phyloP scores from a whole-genome alignment of 2,329 filamentous ascomycete genomes.

The Myriosclerotinia curreyana region DNA sequence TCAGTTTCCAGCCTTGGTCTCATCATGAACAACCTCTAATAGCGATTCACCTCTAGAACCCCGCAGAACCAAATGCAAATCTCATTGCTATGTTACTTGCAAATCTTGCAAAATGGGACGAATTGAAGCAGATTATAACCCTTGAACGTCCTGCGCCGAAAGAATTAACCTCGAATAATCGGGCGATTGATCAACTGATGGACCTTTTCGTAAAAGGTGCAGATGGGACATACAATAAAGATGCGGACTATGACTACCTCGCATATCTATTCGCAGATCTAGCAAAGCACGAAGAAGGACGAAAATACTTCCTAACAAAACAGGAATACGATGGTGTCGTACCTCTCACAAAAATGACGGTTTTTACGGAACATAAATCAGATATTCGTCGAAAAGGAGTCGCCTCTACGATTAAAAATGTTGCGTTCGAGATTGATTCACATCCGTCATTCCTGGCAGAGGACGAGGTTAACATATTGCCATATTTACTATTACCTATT shows the following conservation, averaged over 20 bases:
- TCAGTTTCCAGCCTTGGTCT: constrained; percentile 44
- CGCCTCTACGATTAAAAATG: constrained; percentile 93
- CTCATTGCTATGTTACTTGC: constrained; percentile 87
- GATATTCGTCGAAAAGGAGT: constrained; percentile 85
- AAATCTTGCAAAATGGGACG: constrained; percentile 81
- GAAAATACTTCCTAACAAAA: constrained; percentile 69
- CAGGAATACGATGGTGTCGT: constrained; percentile 79
- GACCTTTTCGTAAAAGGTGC: constrained; percentile 95
- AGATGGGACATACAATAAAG: constrained; percentile 75
- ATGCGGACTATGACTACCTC: constrained; percentile 87
- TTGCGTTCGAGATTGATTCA: constrained; percentile 74
- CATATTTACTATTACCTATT: constrained; percentile 84
- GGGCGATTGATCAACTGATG: constrained; percentile 84
- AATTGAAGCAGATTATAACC: constrained; percentile 64
- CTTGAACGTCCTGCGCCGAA: constrained; percentile 67
- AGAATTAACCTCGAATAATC: constrained; percentile 66
- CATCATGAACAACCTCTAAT: not conserved
- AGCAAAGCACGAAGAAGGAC: constrained; percentile 72
- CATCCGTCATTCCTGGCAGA: constrained; percentile 70
- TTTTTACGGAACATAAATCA: constrained; percentile 89
- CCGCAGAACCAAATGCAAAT: constrained; percentile 77
- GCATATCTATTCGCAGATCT: constrained; percentile 93
- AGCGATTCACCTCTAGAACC: constrained; percentile 47
- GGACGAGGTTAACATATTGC: constrained; percentile 74
- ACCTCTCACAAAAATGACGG: constrained; percentile 87